Evolutionary conservation across 2,329 filamentous ascomycete species (phyloP), one percentile per base, ranked within the genome.

Genomic region (Drechslerella dactyloides): DNA sequence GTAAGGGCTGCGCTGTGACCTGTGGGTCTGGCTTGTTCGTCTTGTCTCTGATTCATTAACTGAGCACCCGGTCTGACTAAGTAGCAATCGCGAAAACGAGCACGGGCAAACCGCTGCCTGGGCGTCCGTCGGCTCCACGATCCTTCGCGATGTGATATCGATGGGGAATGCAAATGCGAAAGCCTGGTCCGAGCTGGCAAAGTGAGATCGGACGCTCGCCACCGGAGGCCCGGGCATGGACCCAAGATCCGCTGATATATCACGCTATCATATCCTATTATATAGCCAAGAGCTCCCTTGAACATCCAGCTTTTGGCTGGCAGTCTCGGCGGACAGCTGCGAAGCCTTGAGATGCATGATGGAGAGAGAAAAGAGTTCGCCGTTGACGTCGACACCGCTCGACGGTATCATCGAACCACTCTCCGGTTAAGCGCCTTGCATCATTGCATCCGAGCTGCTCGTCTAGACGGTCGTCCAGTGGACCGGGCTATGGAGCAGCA

Each of bases 201-300:
- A 44, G 27, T 50, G 42, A 56, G 42, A 69, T 69, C 65, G 65
- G 65, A 63, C 58, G 63, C 65, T 63, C 58, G 57, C 65, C 65
- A 70, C 58, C 53, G 53, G 65, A 59, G 55, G 52, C 30, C 55
- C 59, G 55, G 54, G 35, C 35, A 46, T 42, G 33, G 46, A 52
- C 52, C 53, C 54, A 64, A 63, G 66, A 52, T 58, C 58, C 35
- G 52, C 42, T 30, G 30, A 24, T 50, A 40, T 35, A 52, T 19
- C 33, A 60, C 21, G 63, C 42, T 50, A 55, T 37, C 6, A 37
- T 37, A 37, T 37, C n/a, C n/a, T n/a, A n/a, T 8, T 33, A 4
- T 33, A 33, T 33, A 3, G 27, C 27, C 27, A 42, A 42, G 37
- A 17, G 37, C 37, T 42, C 4, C 37, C 13, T 42, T 13, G 37